Evolutionary conservation across 129 eudicot genomes (phyloP), one percentile per base, ranked within the genome.

Genomic region (Flaveria ramosissima): DNA sequence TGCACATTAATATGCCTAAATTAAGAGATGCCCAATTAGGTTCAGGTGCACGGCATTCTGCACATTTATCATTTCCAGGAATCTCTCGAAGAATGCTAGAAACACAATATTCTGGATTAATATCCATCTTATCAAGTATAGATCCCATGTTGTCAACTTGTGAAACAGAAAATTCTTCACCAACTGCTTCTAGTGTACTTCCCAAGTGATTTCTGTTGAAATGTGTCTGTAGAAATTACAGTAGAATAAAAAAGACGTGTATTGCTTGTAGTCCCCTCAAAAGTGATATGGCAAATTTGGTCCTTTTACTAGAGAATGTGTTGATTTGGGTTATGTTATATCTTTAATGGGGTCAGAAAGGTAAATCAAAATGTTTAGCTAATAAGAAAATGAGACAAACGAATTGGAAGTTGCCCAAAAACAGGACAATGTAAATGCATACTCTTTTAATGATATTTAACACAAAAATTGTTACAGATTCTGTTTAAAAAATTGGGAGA

Each of bases 11-110:
- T 56, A 94, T 85, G 60, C 99, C 99, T 70, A 94, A 88, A 86
- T 94, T 94, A 74, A 94, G 90, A 66, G 99, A 94, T 42, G 99
- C 99, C 99, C 99, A 94, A 80, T 91, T 97, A 57, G 99, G 99
- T 9, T 86, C 96, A 74, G 88, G 80, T 63, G 89, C 90, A 84
- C 89, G 27, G 62, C 99, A 94, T 72, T 94, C 99, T 77, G 96
- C 97, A 81, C 99, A 94, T 19, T 81, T 66, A 80, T 94, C 92
- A 78, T 94, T 94, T 67, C 99, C 99, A 36, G 89, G 91, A 78
- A 94, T 85, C 82, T 91, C 87, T 48, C 93, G 83, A 19, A 94
- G 92, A 77, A 94, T 70, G 68, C 24, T 80, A 50, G 93, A 89
- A 59, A 94, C 96, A 59, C 82, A 78, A 86, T 87, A 86, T 32